Percentiles rank a stretch among this genome's conserved stretches.
Evolutionary conservation across 2,329 filamentous ascomycete species (phyloP).

Genomic region (Trichoderma sp.): DNA sequence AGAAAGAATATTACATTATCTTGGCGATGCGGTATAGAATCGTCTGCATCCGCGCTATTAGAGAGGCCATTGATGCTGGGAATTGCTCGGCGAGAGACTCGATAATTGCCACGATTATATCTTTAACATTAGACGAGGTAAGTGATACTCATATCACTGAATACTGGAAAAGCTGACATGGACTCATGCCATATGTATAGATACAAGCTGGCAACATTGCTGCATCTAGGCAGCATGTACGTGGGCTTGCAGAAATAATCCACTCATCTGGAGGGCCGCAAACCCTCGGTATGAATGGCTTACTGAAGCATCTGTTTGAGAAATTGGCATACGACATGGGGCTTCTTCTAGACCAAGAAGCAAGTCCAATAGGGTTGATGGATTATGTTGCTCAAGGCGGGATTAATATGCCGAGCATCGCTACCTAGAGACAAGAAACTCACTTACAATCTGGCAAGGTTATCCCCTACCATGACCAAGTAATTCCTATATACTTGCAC

Average conservation of each 20-base stretch:
- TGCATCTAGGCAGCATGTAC: slow-evolving; percentile 1
- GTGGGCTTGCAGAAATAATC: slow-evolving; percentile 1
- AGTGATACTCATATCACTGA: not conserved
- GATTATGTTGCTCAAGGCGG: not conserved
- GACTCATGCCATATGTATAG: not conserved
- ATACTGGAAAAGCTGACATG: not conserved
- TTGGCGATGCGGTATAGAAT: not conserved
- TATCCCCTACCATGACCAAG: not conserved
- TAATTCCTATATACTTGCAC: not conserved
- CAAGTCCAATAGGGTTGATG: not conserved
- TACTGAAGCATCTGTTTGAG: not conserved
- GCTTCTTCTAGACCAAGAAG: not conserved
- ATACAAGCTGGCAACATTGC: not conserved
- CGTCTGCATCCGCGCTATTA: not conserved
- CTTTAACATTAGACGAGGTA: not conserved
- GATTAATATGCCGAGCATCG: not conserved
- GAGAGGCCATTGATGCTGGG: not conserved
- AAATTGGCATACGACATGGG: not conserved
- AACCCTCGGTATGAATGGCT: not conserved
- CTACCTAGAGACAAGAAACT: not conserved
- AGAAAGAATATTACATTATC: not conserved
- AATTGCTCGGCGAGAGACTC: not conserved
- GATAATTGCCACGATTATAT: not conserved
- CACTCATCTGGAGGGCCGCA: not conserved
- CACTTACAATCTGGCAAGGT: not conserved